A percentile compares a stretch with the other conserved stretches of the same genome.
Conservation (phyloP, 257 asterid species). For the Coffea eugenioides region DNA sequence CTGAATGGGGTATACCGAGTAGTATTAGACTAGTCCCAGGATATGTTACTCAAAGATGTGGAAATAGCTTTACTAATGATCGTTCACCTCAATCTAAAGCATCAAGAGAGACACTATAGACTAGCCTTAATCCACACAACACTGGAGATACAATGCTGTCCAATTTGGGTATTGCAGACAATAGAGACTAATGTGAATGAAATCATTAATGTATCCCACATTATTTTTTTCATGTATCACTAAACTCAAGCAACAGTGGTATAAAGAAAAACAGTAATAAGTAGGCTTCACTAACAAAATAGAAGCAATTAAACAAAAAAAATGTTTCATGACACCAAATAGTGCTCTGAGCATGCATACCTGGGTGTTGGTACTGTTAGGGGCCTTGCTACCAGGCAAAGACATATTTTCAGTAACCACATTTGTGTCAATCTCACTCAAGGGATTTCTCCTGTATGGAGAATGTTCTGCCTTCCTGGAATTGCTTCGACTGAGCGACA, state of each 20-base stretch:
- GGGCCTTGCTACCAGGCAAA: conserved; percentile 23
- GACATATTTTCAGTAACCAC: conserved; percentile 29
- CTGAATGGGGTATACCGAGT: conserved; percentile 22
- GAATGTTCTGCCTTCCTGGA: conserved; percentile 87
- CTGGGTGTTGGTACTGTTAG: conserved; percentile 44
- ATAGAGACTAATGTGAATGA: not conserved
- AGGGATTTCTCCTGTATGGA: conserved; percentile 80
- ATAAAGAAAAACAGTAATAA: not conserved
- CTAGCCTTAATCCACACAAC: not conserved
- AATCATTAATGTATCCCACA: too few species aligned
- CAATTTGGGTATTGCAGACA: not conserved
- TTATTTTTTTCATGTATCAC: too few species aligned
- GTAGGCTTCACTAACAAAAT: not conserved
- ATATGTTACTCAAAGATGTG: not conserved
- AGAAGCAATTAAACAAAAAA: not conserved
- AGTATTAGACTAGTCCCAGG: not conserved
- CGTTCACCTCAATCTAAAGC: not conserved
- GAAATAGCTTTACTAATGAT: too few species aligned
- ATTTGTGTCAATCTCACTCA: conserved; percentile 72
- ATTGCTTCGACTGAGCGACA: conserved; percentile 86
- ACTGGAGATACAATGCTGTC: too few species aligned
- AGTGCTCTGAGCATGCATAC: conserved; percentile 23
- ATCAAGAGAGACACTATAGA: not conserved
- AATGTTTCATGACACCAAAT: not conserved
- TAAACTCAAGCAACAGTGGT: too few species aligned